Conservation (phyloP, 768 basidiomycete genomes). For the Leucosporidium yakuticum region DNA sequence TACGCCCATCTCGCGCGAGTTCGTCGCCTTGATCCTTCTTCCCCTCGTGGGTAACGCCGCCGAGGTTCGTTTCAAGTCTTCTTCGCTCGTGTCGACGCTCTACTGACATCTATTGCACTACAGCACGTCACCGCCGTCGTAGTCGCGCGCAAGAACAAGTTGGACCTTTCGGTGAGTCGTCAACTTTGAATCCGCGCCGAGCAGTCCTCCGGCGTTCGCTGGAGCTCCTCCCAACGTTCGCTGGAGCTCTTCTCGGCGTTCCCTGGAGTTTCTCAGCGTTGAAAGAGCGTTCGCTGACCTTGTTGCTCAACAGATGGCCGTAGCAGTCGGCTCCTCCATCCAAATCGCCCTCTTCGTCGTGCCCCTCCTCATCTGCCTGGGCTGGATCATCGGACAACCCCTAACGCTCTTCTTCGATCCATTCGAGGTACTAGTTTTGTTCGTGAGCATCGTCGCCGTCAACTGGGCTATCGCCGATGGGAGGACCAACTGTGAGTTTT, state of each 20-base stretch:
- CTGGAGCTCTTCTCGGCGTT: too few species aligned
- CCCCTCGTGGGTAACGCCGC: constrained; percentile 90
- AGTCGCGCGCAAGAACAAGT: constrained; percentile 77
- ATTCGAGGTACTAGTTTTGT: constrained; percentile 67
- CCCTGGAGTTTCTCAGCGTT: too few species aligned
- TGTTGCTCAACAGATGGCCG: neutral
- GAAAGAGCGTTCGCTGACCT: too few species aligned
- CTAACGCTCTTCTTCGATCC: constrained; percentile 66
- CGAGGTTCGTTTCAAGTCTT: constrained; percentile 40
- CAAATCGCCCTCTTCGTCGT: constrained; percentile 82
- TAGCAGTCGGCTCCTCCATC: constrained; percentile 43
- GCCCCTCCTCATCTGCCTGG: constrained; percentile 56
- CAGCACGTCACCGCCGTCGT: constrained; percentile 85
- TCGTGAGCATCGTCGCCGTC: constrained; percentile 56
- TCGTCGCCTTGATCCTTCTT: constrained; percentile 81
- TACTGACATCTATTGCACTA: constrained; percentile 29
- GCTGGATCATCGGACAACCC: constrained; percentile 70
- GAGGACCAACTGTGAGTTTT: constrained; percentile 59
- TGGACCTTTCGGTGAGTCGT: constrained; percentile 76
- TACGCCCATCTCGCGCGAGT: constrained; percentile 64
- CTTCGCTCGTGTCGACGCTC: constrained; percentile 12
- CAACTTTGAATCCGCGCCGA: constrained; percentile 40
- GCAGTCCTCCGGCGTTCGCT: too few species aligned
- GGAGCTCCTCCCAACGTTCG: too few species aligned
- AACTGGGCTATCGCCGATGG: constrained; percentile 76